phyloP scores from a whole-genome alignment of 768 basidiomycete genomes.

The Lanmaoa rubissima region DNA sequence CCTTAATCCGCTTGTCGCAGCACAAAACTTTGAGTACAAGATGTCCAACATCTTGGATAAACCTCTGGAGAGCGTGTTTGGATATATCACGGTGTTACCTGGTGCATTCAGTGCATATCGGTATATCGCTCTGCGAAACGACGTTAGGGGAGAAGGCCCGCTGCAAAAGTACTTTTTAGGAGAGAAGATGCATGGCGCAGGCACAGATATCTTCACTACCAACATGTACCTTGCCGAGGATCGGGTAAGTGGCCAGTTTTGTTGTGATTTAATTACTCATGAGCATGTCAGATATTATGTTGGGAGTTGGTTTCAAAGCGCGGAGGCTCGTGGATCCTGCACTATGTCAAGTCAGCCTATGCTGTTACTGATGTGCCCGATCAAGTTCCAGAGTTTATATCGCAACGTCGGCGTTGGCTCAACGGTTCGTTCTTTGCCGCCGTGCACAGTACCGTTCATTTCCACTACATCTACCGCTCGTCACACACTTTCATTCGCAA shows the following conservation, averaged over 20 bases:
- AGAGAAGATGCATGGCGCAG: slow-evolving; percentile 89
- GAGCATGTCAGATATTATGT: slow-evolving; percentile 71
- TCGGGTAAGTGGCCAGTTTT: slow-evolving; percentile 43
- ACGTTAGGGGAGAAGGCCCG: slow-evolving; percentile 77
- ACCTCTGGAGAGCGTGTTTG: slow-evolving; percentile 85
- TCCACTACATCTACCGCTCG: slow-evolving; percentile 92
- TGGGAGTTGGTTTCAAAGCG: slow-evolving; percentile 98
- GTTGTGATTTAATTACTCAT: slow-evolving; percentile 1
- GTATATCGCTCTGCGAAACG: slow-evolving; percentile 90
- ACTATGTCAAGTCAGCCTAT: slow-evolving; percentile 95
- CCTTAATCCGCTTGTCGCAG: slow-evolving; percentile 83
- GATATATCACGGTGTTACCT: slow-evolving; percentile 92
- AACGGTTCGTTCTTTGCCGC: slow-evolving; percentile 99
- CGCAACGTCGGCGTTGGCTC: slow-evolving; percentile 93
- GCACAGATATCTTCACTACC: slow-evolving; percentile 89
- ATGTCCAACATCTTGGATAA: slow-evolving; percentile 93
- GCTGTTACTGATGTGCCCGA: slow-evolving; percentile 94
- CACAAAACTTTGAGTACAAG: slow-evolving; percentile 95
- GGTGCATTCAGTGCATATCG: slow-evolving; percentile 92
- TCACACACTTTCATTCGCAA: slow-evolving; percentile 81
- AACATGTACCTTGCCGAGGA: slow-evolving; percentile 97
- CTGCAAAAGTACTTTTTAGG: slow-evolving; percentile 96
- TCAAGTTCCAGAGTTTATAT: slow-evolving; percentile 91
- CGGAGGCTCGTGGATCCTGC: slow-evolving; percentile 84
- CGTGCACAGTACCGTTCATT: slow-evolving; percentile 88